phyloP scores from a whole-genome alignment of 306 rosid species.

The Bauhinia variegata region DNA sequence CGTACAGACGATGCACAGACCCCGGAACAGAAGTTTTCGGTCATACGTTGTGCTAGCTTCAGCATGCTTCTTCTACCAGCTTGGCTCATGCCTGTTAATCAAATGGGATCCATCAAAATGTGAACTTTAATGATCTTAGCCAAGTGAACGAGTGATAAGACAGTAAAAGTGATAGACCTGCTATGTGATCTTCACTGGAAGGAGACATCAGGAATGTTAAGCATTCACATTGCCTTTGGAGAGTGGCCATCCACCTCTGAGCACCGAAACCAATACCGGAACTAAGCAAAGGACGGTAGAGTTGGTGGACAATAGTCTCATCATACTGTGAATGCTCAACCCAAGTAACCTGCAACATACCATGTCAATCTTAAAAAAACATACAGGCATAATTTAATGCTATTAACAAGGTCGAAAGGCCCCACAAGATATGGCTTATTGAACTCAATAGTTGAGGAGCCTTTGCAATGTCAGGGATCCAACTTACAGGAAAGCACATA shows the following conservation, averaged over 20 bases:
- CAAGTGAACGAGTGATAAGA: constrained; percentile 14
- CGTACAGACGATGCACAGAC: constrained; percentile 56
- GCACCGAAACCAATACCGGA: constrained; percentile 84
- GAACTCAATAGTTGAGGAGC: no score
- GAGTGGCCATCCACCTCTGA: constrained; percentile 83
- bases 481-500: no score
- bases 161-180: neutral
- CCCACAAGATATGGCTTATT: no score
- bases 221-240: constrained; percentile 75
- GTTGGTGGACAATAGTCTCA: constrained; percentile 66
- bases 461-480: no score
- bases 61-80: constrained; percentile 58
- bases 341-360: constrained; percentile 75
- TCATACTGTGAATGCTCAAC: constrained; percentile 84
- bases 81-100: constrained; percentile 46
- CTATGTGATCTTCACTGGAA: constrained; percentile 61
- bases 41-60: constrained; percentile 79
- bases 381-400: constrained; percentile 25
- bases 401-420: no score
- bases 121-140: neutral
- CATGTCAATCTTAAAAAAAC: neutral
- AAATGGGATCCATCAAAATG: constrained; percentile 27
- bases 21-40: constrained; percentile 70
- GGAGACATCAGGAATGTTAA: constrained; percentile 60
- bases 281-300: constrained; percentile 54